Evolutionary conservation across 2,329 filamentous ascomycete genomes (phyloP).

Genomic region (Colletotrichum gloeosporioides): DNA sequence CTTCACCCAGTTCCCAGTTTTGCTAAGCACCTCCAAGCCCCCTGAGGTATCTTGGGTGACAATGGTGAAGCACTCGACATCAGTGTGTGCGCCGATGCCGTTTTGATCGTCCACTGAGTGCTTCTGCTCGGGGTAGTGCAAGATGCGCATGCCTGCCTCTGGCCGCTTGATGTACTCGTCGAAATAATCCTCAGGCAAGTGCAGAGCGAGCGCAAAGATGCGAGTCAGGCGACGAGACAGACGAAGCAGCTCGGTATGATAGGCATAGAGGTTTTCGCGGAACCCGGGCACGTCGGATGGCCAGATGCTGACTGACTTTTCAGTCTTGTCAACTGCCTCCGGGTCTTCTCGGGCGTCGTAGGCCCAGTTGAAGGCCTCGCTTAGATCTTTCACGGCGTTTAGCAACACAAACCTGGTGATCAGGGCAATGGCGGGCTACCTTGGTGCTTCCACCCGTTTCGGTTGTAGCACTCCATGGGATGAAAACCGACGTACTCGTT

Average conservation of each 20-base stretch:
- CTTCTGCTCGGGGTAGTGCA: constrained; percentile 46
- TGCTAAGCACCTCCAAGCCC: constrained; percentile 51
- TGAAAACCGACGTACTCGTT: constrained; percentile 39
- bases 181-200: constrained; percentile 44
- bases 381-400: constrained; percentile 27
- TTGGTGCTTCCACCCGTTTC: constrained; percentile 41
- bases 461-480: constrained; percentile 43
- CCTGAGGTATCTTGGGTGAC: constrained; percentile 48
- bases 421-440: constrained; percentile 21
- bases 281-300: constrained; percentile 36
- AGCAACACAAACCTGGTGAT: constrained; percentile 17
- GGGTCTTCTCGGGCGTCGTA: constrained; percentile 35
- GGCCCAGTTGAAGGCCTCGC: constrained; percentile 39
- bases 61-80: constrained; percentile 54
- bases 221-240: constrained; percentile 42
- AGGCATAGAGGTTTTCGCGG: constrained; percentile 37
- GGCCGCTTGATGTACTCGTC: constrained; percentile 37
- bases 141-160: constrained; percentile 36
- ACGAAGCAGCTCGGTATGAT: constrained; percentile 38
- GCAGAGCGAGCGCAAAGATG: constrained; percentile 44
- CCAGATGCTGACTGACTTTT: constrained; percentile 31
- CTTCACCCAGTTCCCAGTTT: constrained; percentile 48
- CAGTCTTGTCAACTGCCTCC: constrained; percentile 29
- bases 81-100: constrained; percentile 51
- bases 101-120: constrained; percentile 25